Conservation (phyloP, 371 early-diverging fungal genomes). For the Mortierella sp. region DNA sequence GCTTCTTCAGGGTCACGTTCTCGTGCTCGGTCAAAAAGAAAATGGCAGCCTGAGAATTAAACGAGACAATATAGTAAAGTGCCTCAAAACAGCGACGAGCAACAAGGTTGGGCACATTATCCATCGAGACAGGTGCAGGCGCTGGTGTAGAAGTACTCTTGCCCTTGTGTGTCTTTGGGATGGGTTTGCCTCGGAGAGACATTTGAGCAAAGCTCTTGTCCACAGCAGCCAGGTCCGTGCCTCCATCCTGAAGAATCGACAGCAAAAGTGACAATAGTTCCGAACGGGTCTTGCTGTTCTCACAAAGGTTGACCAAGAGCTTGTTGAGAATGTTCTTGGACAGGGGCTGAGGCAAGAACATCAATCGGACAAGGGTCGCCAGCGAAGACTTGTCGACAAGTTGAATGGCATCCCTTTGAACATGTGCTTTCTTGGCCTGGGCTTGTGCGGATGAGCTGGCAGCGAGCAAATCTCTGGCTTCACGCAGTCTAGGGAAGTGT, state of each 20-base stretch:
- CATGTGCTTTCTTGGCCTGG: constrained; percentile 56
- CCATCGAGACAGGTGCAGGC: constrained; percentile 47
- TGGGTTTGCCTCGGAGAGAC: constrained; percentile 65
- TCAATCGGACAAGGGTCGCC: constrained; percentile 83
- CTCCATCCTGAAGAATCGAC: constrained; percentile 87
- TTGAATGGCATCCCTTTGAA: constrained; percentile 76
- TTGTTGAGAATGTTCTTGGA: constrained; percentile 76
- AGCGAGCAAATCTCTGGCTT: constrained; percentile 27
- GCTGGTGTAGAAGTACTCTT: constrained; percentile 42
- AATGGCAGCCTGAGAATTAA: constrained; percentile 71
- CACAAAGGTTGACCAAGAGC: constrained; percentile 87
- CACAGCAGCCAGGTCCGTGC: constrained; percentile 78
- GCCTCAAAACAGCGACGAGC: constrained; percentile 90
- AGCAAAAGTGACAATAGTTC: constrained; percentile 90
- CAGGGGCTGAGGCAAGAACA: constrained; percentile 83
- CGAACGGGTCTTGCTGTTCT: constrained; percentile 86
- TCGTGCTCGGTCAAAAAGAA: constrained; percentile 85
- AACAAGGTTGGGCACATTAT: constrained; percentile 82
- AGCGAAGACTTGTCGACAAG: constrained; percentile 85
- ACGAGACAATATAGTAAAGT: constrained; percentile 75
- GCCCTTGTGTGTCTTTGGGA: constrained; percentile 41
- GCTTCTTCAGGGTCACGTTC: constrained; percentile 59
- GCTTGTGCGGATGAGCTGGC: constrained; percentile 23
- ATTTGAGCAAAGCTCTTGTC: constrained; percentile 84
- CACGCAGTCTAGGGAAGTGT: constrained; percentile 32